phyloP scores from a whole-genome alignment of 257 asterid genomes.

The Solanum dulcamara region DNA sequence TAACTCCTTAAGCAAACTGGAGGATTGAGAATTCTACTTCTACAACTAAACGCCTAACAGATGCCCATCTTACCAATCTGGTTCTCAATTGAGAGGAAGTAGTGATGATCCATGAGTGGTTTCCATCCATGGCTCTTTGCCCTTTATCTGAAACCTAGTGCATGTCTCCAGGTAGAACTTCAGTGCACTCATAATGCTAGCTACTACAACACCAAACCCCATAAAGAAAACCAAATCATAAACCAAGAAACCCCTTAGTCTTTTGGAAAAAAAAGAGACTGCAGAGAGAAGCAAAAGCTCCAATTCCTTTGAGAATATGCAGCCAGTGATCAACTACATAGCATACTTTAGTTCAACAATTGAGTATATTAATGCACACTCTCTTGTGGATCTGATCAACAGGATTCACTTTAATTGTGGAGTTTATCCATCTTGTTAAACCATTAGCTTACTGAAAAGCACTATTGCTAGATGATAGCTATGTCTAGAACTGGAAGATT shows the following conservation, averaged over 20 bases:
- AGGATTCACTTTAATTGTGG: not conserved
- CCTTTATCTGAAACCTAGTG: not conserved
- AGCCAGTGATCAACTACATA: not conserved
- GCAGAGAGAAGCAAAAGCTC: not conserved
- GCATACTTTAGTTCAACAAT: not conserved
- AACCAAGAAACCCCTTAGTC: not conserved
- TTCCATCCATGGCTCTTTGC: not conserved
- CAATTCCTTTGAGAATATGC: not conserved
- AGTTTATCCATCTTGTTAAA: not conserved
- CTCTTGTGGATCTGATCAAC: not conserved
- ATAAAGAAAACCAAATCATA: not conserved
- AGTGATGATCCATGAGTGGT: not conserved
- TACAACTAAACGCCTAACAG: not conserved
- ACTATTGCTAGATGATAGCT: not conserved
- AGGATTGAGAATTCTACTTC: not conserved
- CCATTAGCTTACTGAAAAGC: not conserved
- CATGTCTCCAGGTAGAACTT: not conserved
- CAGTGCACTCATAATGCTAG: not conserved
- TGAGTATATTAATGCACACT: not conserved
- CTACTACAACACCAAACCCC: not conserved
- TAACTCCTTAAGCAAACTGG: not conserved
- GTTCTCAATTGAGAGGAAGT: not conserved
- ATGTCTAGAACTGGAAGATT: not conserved
- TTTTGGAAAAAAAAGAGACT: not conserved
- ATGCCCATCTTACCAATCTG: not conserved